Evolutionary conservation across 177 flowering plant genomes (phyloP), one percentile per base, ranked within the genome.

Genomic region (Tripterygium wilfordii): DNA sequence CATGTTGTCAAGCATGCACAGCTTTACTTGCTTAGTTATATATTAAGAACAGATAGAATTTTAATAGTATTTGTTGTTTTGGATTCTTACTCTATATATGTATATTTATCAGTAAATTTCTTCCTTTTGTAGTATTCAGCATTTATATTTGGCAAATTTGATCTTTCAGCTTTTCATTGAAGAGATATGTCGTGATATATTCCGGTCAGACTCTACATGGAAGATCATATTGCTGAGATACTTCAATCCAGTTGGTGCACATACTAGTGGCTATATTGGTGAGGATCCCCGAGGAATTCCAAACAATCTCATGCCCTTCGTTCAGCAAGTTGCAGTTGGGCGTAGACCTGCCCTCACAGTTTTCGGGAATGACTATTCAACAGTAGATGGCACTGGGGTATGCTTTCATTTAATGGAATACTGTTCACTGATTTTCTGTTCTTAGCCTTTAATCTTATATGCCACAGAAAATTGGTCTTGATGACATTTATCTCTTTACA

Each of bases 221-320:
- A 78, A 80, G 60, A 75, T 88, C 36, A 82, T 91, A 46, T 61
- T 88, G 60, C 76, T 91, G 24, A 71, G 98, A 72, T 91, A 88
- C 58, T 91, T 91, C 71, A 91, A 91, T 58, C 98, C 98, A 25
- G 96, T 91, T 37, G 98, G 95, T 42, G 96, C 98, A 25, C 96
- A 88, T 74, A 73, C 89, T 5, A 91, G 98, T 71, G 96, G 98
- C 14, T 18, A 56, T 48, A 85, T 91, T 47, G 98, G 96, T 53
- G 98, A 91, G 71, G 98, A 91, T 73, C 98, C 98, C 9, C 76
- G 80, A n/a, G 98, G 98, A 48, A 77, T 80, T 37, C 98, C 98
- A 48, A 91, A 88, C 79, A 91, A 91, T 58, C 94, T 91, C 36
- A 91, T 91, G 96, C 98, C 98, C 8, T 91, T 77, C 57, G 86